These are phyloP conservation scores for Ascosphaera apis DNA, from an alignment of 2,329 filamentous ascomycete species.

Conservation along the genomic window DNA sequence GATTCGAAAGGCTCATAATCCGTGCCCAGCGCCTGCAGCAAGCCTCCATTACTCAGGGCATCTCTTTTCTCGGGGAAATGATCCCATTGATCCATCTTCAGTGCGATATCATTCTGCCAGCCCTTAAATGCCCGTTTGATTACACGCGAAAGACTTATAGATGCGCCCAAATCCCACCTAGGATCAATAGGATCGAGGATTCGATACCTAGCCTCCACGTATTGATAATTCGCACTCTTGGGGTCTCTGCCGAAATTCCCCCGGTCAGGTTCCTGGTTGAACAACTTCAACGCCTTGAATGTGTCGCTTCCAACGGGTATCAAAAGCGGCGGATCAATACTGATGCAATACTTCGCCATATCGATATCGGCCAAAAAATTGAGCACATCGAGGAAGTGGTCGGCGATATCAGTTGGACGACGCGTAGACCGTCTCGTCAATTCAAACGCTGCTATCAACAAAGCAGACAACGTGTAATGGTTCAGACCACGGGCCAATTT, in stretches of 20 bases:
- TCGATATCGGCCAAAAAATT: neutral
- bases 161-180: neutral
- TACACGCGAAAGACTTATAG: neutral
- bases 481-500: neutral
- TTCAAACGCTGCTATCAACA: neutral
- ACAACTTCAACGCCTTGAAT: neutral
- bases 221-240: neutral
- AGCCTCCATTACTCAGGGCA: too few relatives aligned
- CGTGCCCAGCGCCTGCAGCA: neutral
- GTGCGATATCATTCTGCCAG: neutral
- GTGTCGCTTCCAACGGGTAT: neutral
- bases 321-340: neutral
- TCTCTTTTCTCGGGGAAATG: too few relatives aligned
- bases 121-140: neutral
- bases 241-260: neutral
- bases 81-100: neutral
- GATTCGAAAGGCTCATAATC: neutral
- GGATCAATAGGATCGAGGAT: neutral
- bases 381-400: neutral
- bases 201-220: neutral
- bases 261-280: neutral
- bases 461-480: neutral
- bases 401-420: neutral
- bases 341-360: neutral
- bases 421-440: neutral